Evolutionary conservation across 371 early-diverging fungal genomes (phyloP).

Genomic region (Rhizopus sp.): DNA sequence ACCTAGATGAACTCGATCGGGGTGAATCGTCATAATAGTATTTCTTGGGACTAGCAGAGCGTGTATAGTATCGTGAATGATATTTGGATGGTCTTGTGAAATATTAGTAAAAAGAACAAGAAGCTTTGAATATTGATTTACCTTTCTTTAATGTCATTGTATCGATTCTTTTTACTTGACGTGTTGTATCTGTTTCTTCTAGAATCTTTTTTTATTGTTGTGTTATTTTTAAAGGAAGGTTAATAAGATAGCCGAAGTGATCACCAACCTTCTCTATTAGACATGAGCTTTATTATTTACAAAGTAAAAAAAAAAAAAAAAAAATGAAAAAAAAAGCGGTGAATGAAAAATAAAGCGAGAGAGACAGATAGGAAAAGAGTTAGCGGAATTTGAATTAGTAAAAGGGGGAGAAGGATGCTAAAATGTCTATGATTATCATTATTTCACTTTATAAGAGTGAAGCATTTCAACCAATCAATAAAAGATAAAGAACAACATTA

Average conservation of each 20-base stretch:
- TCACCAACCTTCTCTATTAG: slow-evolving; percentile 24
- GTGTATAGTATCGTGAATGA: slow-evolving; percentile 1
- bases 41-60: slow-evolving; percentile 9
- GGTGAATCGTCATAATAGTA: slow-evolving; percentile 14
- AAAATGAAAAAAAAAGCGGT: not conserved
- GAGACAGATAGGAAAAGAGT: not conserved
- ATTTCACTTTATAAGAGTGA: too few species aligned
- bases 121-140: slow-evolving; percentile 1
- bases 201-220: slow-evolving; percentile 6
- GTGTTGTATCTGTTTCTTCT: slow-evolving; percentile 17
- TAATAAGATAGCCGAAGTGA: not conserved
- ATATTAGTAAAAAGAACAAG: not conserved
- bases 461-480: too few species aligned
- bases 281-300: slow-evolving; percentile 1
- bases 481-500: too few species aligned
- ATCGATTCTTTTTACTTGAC: slow-evolving; percentile 11
- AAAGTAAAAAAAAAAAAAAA: not conserved
- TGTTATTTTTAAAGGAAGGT: not conserved
- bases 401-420: too few species aligned
- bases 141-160: slow-evolving; percentile 8
- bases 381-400: too few species aligned
- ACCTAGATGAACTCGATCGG: slow-evolving; percentile 15
- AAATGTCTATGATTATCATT: too few species aligned
- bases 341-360: slow-evolving; percentile 1
- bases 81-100: slow-evolving; percentile 1